Conservation (phyloP, 1,139 yeast genomes). For the Spathaspora sp. region DNA sequence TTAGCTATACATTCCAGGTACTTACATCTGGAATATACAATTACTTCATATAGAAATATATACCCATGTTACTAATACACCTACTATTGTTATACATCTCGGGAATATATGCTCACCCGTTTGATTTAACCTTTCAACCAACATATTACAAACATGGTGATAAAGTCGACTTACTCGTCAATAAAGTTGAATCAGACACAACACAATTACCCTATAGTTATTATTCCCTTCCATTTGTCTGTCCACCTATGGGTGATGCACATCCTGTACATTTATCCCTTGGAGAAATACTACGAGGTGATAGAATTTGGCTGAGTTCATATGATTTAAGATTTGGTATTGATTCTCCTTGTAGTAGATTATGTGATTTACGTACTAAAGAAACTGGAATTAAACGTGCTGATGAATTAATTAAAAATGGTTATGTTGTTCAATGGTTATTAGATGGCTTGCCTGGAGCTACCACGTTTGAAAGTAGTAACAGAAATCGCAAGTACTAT, state of each 20-base stretch:
- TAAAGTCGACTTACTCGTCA: slow-evolving; percentile 66
- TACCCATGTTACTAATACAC: neutral
- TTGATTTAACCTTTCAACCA: slow-evolving; percentile 15
- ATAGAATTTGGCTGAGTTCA: slow-evolving; percentile 74
- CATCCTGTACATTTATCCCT: slow-evolving; percentile 67
- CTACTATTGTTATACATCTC: neutral
- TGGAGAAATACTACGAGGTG: slow-evolving; percentile 81
- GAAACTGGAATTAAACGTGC: slow-evolving; percentile 56
- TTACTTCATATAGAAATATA: no score
- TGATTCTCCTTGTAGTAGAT: slow-evolving; percentile 62
- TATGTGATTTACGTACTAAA: slow-evolving; percentile 63
- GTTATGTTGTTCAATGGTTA: slow-evolving; percentile 82
- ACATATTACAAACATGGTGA: slow-evolving; percentile 51
- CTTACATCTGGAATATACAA: no score
- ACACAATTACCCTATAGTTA: slow-evolving; percentile 81
- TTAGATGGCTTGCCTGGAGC: slow-evolving; percentile 89
- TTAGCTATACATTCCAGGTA: no score
- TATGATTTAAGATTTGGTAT: slow-evolving; percentile 60
- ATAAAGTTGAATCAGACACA: slow-evolving; percentile 74
- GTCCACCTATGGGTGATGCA: slow-evolving; percentile 59
- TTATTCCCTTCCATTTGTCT: slow-evolving; percentile 76
- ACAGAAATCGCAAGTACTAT: slow-evolving; percentile 63
- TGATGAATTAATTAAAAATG: slow-evolving; percentile 59
- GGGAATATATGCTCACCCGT: neutral
- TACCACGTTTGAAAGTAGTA: slow-evolving; percentile 72